Percentiles rank a stretch among this genome's conserved stretches.
These are phyloP conservation scores for Umbelopsis sp. DNA, from an alignment of 371 early-diverging fungal species.

Conservation along the genomic window DNA sequence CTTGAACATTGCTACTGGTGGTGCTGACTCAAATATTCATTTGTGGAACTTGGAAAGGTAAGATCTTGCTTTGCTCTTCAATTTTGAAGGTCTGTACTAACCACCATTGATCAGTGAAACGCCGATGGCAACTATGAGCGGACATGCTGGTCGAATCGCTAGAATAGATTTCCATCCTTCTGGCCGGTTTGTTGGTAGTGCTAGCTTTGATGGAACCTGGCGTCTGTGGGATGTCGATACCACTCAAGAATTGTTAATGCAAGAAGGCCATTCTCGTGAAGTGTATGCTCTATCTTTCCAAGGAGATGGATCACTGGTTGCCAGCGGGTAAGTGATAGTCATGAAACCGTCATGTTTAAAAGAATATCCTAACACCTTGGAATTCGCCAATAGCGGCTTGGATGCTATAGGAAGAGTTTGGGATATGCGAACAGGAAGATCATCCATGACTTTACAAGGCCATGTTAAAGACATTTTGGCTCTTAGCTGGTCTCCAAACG, in stretches of 20 bases:
- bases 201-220: constrained; percentile 94
- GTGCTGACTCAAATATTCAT: constrained; percentile 75
- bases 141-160: constrained; percentile 86
- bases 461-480: constrained; percentile 90
- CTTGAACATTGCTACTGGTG: constrained; percentile 84
- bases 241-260: constrained; percentile 77
- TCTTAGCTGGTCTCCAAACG: constrained; percentile 93
- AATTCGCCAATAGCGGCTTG: constrained; percentile 62
- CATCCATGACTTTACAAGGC: constrained; percentile 86
- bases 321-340: constrained; percentile 69
- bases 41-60: constrained; percentile 83
- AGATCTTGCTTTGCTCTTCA: neutral
- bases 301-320: constrained; percentile 88
- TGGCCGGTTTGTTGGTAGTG: constrained; percentile 86
- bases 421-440: constrained; percentile 93
- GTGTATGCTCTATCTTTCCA: constrained; percentile 92
- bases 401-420: constrained; percentile 93
- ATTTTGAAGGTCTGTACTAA: constrained; percentile 11
- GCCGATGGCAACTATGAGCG: constrained; percentile 78
- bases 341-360: neutral
- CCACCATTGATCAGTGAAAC: constrained; percentile 52
- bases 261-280: constrained; percentile 93
- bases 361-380: neutral
- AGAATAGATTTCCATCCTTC: constrained; percentile 91
- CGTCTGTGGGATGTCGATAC: constrained; percentile 92